These are phyloP conservation scores for Lodderomyces elongisporus DNA, from an alignment of 1,139 yeast species.

Conservation along the genomic window DNA sequence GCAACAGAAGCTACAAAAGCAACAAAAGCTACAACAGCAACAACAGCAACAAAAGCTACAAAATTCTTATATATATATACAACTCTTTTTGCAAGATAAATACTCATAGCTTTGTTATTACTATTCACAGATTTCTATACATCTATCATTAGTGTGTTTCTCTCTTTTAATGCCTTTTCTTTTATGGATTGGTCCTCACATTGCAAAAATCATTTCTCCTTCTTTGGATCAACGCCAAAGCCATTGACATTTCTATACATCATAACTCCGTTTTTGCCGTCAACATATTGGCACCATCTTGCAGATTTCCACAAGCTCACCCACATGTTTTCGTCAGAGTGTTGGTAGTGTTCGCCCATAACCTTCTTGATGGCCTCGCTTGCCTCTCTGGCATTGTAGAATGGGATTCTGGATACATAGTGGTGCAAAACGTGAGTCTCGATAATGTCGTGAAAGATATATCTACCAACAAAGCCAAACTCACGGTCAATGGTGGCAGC, in stretches of 20 bases:
- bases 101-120: conserved; percentile 1
- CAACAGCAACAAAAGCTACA: too few relatives aligned
- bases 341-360: conserved; percentile 55
- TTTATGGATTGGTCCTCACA: too few relatives aligned
- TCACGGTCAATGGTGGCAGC: conserved; percentile 62
- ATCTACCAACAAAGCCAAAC: conserved; percentile 55
- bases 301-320: conserved; percentile 49
- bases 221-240: conserved; percentile 40
- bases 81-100: too few relatives aligned
- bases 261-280: conserved; percentile 54
- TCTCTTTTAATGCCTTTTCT: too few relatives aligned
- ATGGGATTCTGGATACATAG: conserved; percentile 58
- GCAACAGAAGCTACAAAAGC: too few relatives aligned
- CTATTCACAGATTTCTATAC: conserved; percentile 3
- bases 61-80: too few relatives aligned
- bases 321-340: conserved; percentile 56
- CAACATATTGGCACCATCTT: conserved; percentile 56
- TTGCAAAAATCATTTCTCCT: too few relatives aligned
- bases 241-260: conserved; percentile 58
- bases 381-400: conserved; percentile 59
- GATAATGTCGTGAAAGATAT: conserved; percentile 59
- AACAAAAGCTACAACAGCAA: too few relatives aligned
- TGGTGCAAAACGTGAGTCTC: conserved; percentile 64
- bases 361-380: conserved; percentile 53
- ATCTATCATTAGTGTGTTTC: too few relatives aligned